Percentiles rank a stretch among this genome's conserved stretches.
Conservation (phyloP, 169 alveolate species). For the Eimeria falciformis region DNA sequence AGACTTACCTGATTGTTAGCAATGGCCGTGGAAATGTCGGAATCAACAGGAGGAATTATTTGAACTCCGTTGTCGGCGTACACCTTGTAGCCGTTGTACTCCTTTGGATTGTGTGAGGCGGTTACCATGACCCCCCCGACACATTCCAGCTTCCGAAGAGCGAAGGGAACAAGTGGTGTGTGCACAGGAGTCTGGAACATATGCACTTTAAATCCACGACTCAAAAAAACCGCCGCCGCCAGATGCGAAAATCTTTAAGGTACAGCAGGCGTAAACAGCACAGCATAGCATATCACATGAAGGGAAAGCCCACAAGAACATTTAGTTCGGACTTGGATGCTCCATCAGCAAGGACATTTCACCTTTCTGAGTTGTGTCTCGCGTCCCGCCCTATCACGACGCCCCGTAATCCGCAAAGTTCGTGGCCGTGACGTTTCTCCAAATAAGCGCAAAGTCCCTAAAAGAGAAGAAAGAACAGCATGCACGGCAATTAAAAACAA, state of each 20-base stretch:
- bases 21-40: slow-evolving; percentile 81
- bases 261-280: not conserved
- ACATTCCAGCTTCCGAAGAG: slow-evolving; percentile 80
- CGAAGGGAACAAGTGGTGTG: slow-evolving; percentile 90
- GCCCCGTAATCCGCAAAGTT: slow-evolving; percentile 83
- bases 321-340: not conserved
- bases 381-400: slow-evolving; percentile 90
- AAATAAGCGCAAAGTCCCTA: slow-evolving; percentile 87
- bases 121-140: slow-evolving; percentile 90
- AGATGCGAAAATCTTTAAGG: slow-evolving; percentile 83
- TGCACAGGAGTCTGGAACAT: slow-evolving; percentile 81
- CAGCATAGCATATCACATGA: not conserved
- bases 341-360: not conserved
- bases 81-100: slow-evolving; percentile 89
- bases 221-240: slow-evolving; percentile 89
- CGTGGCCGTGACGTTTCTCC: slow-evolving; percentile 81
- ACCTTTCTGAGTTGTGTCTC: slow-evolving; percentile 88
- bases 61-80: slow-evolving; percentile 90
- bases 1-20: slow-evolving; percentile 79
- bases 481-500: not conserved
- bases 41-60: slow-evolving; percentile 86
- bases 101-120: slow-evolving; percentile 91
- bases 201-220: slow-evolving; percentile 84
- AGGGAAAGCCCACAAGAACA: not conserved
- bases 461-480: not conserved